Evolutionary conservation across 1,284 basidiomycete genomes (phyloP).

Genomic region (Ceratobasidium sp.): DNA sequence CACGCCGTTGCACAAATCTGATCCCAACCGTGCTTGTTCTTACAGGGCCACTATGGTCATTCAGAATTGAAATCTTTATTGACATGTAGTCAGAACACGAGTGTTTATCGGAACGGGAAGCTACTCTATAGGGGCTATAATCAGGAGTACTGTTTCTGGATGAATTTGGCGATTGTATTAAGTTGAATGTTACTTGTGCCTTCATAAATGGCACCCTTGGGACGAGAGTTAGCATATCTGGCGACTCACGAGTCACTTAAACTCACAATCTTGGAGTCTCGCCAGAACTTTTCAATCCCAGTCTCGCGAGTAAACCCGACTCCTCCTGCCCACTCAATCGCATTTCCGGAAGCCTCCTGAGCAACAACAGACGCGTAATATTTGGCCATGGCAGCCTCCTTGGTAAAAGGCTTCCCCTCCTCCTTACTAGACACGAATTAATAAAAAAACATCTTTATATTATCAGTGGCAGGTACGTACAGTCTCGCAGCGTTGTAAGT

Average conservation of each 20-base stretch:
- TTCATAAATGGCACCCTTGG: constrained; percentile 89
- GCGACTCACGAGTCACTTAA: background rate
- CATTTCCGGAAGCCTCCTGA: constrained; percentile 83
- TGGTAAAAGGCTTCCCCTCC: constrained; percentile 85
- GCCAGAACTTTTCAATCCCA: constrained; percentile 93
- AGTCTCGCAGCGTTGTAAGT: constrained; percentile 96
- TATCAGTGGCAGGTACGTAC: no score
- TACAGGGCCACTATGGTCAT: no score
- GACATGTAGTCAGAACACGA: background rate
- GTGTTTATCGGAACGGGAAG: background rate
- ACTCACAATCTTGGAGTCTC: constrained; percentile 93
- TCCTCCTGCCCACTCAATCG: constrained; percentile 98
- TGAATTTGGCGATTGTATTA: constrained; percentile 92
- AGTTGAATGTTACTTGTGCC: constrained; percentile 97
- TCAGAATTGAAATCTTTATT: background rate
- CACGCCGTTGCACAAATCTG: constrained; percentile 88
- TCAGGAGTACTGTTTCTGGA: constrained; percentile 78
- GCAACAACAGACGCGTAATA: constrained; percentile 90
- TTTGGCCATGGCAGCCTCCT: constrained; percentile 97
- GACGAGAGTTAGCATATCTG: constrained; percentile 25
- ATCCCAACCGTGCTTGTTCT: no score
- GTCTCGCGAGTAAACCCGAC: constrained; percentile 95
- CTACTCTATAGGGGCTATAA: background rate
- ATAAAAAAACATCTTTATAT: no score
- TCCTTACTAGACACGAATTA: constrained; percentile 66